Evolutionary conservation across 176 grass and related monocot genomes (phyloP), one percentile per base, ranked within the genome.

Genomic region (Alloteropsis semialata): DNA sequence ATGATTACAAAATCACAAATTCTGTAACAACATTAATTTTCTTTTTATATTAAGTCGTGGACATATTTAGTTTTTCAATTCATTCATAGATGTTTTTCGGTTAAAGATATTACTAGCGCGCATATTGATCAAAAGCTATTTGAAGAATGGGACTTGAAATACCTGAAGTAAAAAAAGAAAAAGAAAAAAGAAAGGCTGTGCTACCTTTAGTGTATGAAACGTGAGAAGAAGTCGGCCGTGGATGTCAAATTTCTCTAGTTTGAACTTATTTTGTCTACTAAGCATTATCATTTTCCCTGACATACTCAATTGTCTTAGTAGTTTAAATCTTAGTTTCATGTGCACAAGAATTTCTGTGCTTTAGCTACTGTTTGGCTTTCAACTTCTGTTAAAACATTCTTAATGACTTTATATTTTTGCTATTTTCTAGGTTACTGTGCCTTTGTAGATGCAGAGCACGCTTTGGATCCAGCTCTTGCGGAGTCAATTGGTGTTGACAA

Each of bases 381-480:
- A 70, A 60, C 21, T 77, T 77, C 3, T 54, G 28, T 16, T 16
- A 9, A 45, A 71, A 68, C 4, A 74, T 63, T 81, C 14, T 33
- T 72, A 56, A 81, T 66, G 24, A n/a, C 1, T 66, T 74, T 63
- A 48, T 82, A 1, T 25, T 80, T 72, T 76, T 32, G n/a, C 19
- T 43, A 30, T 54, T 87, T 49, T 79, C 46, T 85, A 99, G 96
- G 96, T 65, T 99, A 99, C 53, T 99, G 96, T 90, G 96, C 93
- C 49, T 99, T 99, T 68, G 30, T 99, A 86, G 96, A 99, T 58
- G 96, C 96, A 56, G 96, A 99, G 43, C 96, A 99, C 84, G 96
- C 96, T 63, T 80, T 99, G 74, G 96, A 99, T 93, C 96, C 96
- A 80, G n/a, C 93, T 82, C 65, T 99, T 50, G 93, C 96, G 18